Evolutionary conservation across 768 basidiomycete genomes (phyloP).

Genomic region (Mycena latifolia): DNA sequence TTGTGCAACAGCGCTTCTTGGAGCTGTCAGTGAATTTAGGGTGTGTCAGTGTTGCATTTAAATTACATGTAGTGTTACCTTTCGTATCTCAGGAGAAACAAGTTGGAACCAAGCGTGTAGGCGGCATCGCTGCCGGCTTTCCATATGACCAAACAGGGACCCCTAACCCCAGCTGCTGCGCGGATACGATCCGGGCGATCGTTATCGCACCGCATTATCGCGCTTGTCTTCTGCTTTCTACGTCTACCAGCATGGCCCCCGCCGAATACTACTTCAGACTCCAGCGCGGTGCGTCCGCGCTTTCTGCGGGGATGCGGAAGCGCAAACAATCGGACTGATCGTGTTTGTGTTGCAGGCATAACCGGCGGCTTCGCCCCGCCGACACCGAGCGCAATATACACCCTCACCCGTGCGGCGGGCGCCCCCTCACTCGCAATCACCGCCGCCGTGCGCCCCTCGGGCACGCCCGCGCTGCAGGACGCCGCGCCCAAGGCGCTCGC

Average conservation of each 20-base stretch:
- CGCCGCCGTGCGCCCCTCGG: slow-evolving; percentile 60
- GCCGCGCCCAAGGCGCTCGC: slow-evolving; percentile 56
- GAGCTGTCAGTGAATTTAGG: no score
- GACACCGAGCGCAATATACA: slow-evolving; percentile 66
- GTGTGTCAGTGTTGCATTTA: no score
- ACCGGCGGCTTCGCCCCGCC: slow-evolving; percentile 82
- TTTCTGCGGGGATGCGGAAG: no score
- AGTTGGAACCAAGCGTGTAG: no score
- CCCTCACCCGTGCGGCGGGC: slow-evolving; percentile 56
- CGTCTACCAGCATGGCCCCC: slow-evolving; percentile 56
- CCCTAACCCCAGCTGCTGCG: slow-evolving; percentile 11
- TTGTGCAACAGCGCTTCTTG: no score
- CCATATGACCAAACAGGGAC: no score
- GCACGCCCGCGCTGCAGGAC: slow-evolving; percentile 57
- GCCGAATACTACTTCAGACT: slow-evolving; percentile 68
- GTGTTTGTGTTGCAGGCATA: slow-evolving; percentile 67
- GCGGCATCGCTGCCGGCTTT: no score
- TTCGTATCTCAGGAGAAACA: no score
- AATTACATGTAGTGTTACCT: no score
- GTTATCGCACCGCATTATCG: no score
- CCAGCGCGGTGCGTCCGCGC: slow-evolving; percentile 63
- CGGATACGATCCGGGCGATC: no score
- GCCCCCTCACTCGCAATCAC: slow-evolving; percentile 58
- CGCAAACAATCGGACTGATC: background rate
- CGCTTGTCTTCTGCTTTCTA: slow-evolving; percentile 7